phyloP scores from a whole-genome alignment of 805 yeast species.

The Barnettozyma vustinii region DNA sequence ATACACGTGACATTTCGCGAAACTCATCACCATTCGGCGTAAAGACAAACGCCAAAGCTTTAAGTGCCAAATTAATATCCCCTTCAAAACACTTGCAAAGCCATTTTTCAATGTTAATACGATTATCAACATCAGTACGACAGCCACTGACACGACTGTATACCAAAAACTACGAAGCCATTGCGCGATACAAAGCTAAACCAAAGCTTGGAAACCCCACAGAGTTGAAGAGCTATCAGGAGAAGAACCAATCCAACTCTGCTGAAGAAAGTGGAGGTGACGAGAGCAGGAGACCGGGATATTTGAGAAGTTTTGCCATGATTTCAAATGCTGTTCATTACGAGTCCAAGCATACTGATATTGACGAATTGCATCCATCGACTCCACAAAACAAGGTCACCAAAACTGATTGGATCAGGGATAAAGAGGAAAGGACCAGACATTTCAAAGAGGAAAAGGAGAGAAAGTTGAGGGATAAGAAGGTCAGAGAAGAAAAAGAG shows the following conservation, averaged over 20 bases:
- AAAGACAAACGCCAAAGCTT: no score
- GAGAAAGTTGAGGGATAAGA: background rate
- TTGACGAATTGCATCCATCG: conserved; percentile 13
- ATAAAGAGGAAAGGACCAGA: conserved; percentile 1
- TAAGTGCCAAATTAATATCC: no score
- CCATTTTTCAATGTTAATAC: background rate
- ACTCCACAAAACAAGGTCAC: conserved; percentile 10
- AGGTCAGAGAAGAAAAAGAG: background rate
- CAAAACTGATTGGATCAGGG: conserved; percentile 11
- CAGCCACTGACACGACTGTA: background rate
- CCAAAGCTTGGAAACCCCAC: conserved; percentile 10
- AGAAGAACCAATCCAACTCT: background rate
- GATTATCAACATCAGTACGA: background rate
- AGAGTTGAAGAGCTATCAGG: conserved; percentile 2
- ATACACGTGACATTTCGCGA: background rate
- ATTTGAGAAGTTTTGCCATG: conserved; percentile 10
- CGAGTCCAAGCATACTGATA: conserved; percentile 13
- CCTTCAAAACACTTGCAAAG: background rate
- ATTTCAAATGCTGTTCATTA: conserved; percentile 8
- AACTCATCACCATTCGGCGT: background rate
- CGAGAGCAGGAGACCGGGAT: background rate
- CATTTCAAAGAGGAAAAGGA: background rate
- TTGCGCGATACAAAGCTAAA: conserved; percentile 3
- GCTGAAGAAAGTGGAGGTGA: background rate
- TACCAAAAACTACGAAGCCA: background rate